Percentiles rank a stretch among this genome's conserved stretches.
Evolutionary conservation across 139 green algal species (phyloP).

Genomic region (Tetraselmis striata): DNA sequence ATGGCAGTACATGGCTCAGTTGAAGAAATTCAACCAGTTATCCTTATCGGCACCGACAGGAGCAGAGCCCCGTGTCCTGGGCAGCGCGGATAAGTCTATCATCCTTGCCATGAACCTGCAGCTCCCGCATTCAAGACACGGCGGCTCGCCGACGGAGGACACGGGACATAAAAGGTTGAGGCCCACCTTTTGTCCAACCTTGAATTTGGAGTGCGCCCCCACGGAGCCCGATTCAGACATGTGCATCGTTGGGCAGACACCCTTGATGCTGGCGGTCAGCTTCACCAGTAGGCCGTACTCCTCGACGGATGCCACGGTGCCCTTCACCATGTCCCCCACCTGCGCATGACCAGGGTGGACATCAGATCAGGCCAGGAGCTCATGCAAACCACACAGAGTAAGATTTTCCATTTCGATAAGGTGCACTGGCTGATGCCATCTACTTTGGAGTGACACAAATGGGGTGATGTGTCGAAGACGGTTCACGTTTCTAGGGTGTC

Average conservation of each 20-base stretch:
- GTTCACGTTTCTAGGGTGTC: no score
- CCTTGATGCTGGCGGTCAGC: slow-evolving; percentile 49
- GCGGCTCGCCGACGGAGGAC: no score
- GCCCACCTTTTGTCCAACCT: slow-evolving; percentile 52
- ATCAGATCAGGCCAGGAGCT: no score
- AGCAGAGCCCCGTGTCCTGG: neutral
- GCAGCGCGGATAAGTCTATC: neutral
- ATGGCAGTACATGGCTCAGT: neutral
- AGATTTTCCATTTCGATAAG: no score
- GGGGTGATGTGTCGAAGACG: no score
- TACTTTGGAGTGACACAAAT: no score
- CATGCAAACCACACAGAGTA: no score
- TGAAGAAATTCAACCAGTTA: slow-evolving; percentile 1
- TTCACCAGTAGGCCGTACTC: slow-evolving; percentile 50
- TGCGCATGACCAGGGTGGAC: no score
- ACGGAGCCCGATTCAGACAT: slow-evolving; percentile 28
- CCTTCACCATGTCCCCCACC: slow-evolving; percentile 48
- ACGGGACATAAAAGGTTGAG: no score
- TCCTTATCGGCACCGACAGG: neutral
- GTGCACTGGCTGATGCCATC: no score
- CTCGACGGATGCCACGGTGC: slow-evolving; percentile 44
- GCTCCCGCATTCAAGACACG: no score
- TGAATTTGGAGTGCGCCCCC: slow-evolving; percentile 31
- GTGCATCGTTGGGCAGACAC: slow-evolving; percentile 46
- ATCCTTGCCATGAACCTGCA: neutral